Conservation (phyloP, 108 stramenopile genomes). For the Aurantiochytrium sp. region DNA sequence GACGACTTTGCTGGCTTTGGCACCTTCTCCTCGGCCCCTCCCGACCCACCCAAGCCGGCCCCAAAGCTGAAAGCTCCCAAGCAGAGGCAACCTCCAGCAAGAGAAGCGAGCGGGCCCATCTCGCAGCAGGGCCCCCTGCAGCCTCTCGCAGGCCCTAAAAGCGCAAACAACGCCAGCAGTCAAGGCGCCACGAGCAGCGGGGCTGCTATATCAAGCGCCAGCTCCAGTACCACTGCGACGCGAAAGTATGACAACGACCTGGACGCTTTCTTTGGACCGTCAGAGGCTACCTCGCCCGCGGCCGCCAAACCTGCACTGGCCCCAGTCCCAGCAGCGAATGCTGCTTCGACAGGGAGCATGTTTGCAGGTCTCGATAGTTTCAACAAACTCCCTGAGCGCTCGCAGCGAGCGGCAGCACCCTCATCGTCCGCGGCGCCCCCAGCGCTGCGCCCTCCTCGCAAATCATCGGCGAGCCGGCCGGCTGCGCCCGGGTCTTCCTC, state of each 20-base stretch:
- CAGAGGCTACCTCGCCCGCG: neutral
- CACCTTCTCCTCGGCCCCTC: neutral
- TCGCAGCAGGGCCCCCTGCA: no score
- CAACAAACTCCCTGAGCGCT: constrained; percentile 22
- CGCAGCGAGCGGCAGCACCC: neutral
- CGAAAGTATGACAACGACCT: neutral
- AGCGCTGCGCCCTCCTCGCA: neutral
- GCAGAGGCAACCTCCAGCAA: neutral
- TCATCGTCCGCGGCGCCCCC: neutral
- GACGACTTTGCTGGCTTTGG: constrained; percentile 23
- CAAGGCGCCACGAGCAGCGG: no score
- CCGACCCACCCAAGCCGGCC: neutral
- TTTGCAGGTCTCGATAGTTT: constrained; percentile 16
- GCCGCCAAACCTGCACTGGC: neutral
- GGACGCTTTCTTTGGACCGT: neutral
- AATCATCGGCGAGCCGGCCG: neutral
- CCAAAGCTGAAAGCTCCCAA: neutral
- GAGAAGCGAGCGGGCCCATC: no score
- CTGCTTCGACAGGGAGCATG: neutral
- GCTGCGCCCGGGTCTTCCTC: no score
- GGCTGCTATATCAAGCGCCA: no score
- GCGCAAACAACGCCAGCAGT: neutral
- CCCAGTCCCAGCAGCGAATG: neutral
- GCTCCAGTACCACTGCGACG: no score
- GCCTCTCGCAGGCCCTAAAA: neutral